These are phyloP conservation scores for Boechera divaricarpa DNA, from an alignment of 345 rosid genomes.

Conservation along the genomic window DNA sequence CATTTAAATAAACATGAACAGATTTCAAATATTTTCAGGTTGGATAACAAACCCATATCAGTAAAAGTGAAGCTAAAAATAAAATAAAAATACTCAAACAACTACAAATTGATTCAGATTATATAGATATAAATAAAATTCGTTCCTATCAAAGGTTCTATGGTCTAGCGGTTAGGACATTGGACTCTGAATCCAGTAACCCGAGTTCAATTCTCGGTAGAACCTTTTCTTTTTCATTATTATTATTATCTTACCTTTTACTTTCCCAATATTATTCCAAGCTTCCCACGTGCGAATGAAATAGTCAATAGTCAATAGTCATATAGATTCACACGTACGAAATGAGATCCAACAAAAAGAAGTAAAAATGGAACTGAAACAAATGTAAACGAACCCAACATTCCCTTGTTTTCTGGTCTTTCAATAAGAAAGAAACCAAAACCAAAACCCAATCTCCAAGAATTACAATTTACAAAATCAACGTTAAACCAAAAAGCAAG, in stretches of 20 bases:
- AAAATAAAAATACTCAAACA: too few species aligned
- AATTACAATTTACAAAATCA: constrained; percentile 42
- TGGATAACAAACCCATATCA: too few species aligned
- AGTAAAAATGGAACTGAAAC: background rate
- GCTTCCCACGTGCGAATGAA: background rate
- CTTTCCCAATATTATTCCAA: background rate
- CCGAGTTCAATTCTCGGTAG: constrained; percentile 93
- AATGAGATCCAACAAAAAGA: constrained; percentile 17
- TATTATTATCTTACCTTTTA: background rate
- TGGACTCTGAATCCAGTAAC: constrained; percentile 96
- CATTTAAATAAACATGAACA: too few species aligned
- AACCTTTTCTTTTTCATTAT: constrained; percentile 49
- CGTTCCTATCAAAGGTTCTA: constrained; percentile 48
- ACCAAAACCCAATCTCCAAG: constrained; percentile 29
- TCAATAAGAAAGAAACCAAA: constrained; percentile 29
- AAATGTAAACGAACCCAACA: background rate
- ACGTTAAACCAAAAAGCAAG: constrained; percentile 6
- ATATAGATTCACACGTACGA: constrained; percentile 11
- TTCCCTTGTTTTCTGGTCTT: background rate
- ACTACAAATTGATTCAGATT: too few species aligned
- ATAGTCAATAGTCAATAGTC: background rate
- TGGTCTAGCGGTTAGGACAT: constrained; percentile 95
- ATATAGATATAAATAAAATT: too few species aligned
- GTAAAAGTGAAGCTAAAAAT: too few species aligned
- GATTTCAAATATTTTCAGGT: too few species aligned